Percentiles rank a stretch among this genome's conserved stretches.
Evolutionary conservation across 208 protist genomes (phyloP).

Genomic region (Angomonas desouzai): DNA sequence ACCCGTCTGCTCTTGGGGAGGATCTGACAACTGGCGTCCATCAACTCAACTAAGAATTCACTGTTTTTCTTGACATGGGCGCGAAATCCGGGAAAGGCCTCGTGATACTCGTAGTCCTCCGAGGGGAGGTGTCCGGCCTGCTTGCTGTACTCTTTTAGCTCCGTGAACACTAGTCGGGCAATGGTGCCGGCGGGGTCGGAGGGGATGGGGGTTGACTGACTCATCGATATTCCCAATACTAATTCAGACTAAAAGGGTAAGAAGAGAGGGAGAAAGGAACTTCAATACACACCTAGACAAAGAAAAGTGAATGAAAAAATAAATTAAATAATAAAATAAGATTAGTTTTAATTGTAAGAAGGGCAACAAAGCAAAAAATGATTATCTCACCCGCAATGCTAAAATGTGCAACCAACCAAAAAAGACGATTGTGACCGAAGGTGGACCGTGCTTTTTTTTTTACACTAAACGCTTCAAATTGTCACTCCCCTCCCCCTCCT

Average conservation of each 20-base stretch:
- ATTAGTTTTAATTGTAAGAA: too few species aligned
- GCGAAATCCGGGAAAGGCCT: conserved; percentile 76
- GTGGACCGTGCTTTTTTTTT: background rate
- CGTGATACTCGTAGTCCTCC: conserved; percentile 83
- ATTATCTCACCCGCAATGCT: too few species aligned
- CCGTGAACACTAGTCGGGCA: conserved; percentile 49
- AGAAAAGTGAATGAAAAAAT: too few species aligned
- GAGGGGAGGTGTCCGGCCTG: conserved; percentile 43
- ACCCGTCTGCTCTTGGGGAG: conserved; percentile 67
- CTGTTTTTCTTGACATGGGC: conserved; percentile 56
- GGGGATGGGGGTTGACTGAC: conserved; percentile 9
- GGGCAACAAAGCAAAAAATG: too few species aligned
- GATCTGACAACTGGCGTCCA: conserved; percentile 62
- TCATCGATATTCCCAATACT: too few species aligned
- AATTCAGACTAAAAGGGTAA: too few species aligned
- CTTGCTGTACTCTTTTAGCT: conserved; percentile 72
- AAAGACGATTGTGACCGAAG: too few species aligned
- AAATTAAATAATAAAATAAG: too few species aligned
- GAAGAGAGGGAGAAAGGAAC: too few species aligned
- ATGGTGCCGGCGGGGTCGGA: conserved; percentile 50
- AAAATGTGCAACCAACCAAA: too few species aligned
- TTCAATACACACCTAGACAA: too few species aligned
- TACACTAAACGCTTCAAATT: background rate
- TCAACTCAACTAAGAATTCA: conserved; percentile 44
- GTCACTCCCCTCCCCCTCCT: too few species aligned